Conservation (phyloP, 73 alveolate genomes). For the Symbiodinium natans region DNA sequence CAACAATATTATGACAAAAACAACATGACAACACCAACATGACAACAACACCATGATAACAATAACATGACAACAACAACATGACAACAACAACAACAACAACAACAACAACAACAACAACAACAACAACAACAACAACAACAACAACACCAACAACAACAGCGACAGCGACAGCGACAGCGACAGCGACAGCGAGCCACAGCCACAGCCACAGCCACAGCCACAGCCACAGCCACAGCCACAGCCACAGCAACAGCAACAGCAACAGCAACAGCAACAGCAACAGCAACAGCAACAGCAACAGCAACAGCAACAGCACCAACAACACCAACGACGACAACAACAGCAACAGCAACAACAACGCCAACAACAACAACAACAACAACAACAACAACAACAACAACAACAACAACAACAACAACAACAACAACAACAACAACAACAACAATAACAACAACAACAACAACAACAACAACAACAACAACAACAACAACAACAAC, state of each 20-base stretch:
- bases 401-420: constrained; percentile 27
- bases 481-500: constrained; percentile 4
- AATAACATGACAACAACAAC: neutral
- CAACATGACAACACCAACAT: neutral
- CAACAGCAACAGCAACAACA: too few species aligned
- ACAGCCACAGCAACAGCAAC: too few species aligned
- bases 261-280: constrained; percentile 13
- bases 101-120: constrained; percentile 21
- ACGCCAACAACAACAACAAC: constrained; percentile 10
- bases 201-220: too few species aligned
- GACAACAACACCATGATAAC: too few species aligned
- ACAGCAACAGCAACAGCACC: constrained; percentile 12
- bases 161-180: too few species aligned
- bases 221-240: too few species aligned
- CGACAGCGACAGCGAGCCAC: too few species aligned
- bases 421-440: constrained; percentile 27
- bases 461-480: constrained; percentile 1
- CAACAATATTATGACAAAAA: too few species aligned
- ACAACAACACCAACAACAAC: constrained; percentile 17
- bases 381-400: constrained; percentile 10
- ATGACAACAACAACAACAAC: neutral
- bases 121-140: constrained; percentile 15
- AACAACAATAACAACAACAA: neutral
- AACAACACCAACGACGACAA: too few species aligned
- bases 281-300: constrained; percentile 18